phyloP scores from a whole-genome alignment of 2,329 filamentous ascomycete species.

The Xylariaceae sp. region DNA sequence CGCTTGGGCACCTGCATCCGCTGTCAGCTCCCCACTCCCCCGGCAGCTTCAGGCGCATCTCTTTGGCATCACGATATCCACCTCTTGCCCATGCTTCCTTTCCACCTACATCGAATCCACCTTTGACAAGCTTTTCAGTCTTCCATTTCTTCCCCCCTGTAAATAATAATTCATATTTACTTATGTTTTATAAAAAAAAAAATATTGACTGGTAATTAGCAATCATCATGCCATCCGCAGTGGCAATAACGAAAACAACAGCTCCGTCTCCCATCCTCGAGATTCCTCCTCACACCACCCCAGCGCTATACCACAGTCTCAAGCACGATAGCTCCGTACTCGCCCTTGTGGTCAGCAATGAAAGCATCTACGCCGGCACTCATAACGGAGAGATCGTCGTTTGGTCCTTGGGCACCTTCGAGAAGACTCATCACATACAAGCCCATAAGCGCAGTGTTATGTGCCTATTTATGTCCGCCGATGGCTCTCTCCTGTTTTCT shows the following conservation, averaged over 20 bases:
- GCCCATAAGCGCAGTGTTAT: conserved; percentile 92
- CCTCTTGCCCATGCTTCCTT: too few species aligned
- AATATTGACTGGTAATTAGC: conserved; percentile 16
- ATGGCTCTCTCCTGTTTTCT: conserved; percentile 80
- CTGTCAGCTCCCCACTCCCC: too few species aligned
- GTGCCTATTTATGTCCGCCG: conserved; percentile 76
- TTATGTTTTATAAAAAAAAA: too few species aligned
- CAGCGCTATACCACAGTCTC: conserved; percentile 74
- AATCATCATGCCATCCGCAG: conserved; percentile 29
- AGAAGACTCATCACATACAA: conserved; percentile 76
- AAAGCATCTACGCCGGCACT: conserved; percentile 87
- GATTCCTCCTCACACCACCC: conserved; percentile 42
- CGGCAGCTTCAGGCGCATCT: too few species aligned
- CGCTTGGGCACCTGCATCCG: too few species aligned
- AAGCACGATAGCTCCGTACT: conserved; percentile 80
- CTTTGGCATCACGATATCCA: too few species aligned
- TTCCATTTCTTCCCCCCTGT: background rate
- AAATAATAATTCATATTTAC: too few species aligned
- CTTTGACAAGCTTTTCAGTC: background rate
- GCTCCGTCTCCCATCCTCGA: conserved; percentile 34
- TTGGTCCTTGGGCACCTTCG: conserved; percentile 88
- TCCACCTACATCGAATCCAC: background rate
- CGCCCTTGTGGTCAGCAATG: conserved; percentile 76
- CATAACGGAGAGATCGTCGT: conserved; percentile 92
- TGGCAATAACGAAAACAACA: conserved; percentile 9